A percentile compares a stretch with the other conserved stretches of the same genome.
Evolutionary conservation across 2,329 filamentous ascomycete species (phyloP).

Genomic region (Colletotrichum sp.): DNA sequence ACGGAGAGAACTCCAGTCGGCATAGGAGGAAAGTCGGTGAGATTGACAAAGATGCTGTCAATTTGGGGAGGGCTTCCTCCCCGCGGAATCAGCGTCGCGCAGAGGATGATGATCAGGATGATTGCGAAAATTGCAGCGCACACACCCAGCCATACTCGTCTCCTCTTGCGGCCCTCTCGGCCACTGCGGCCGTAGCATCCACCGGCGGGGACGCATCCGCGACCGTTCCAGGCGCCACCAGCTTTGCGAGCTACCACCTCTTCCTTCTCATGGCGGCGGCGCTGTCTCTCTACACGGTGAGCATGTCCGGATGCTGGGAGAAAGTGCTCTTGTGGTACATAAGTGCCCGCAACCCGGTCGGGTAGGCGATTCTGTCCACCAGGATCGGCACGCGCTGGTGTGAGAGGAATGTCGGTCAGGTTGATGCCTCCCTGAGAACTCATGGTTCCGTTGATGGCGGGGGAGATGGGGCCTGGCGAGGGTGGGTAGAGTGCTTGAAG

Average conservation of each 20-base stretch:
- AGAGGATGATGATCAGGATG: constrained; percentile 62
- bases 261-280: constrained; percentile 68
- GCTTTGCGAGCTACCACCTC: constrained; percentile 61
- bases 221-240: constrained; percentile 69
- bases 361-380: constrained; percentile 38
- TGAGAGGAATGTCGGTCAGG: constrained; percentile 64
- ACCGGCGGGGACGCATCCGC: constrained; percentile 65
- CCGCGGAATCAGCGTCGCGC: constrained; percentile 58
- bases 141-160: constrained; percentile 63
- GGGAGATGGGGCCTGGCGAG: constrained; percentile 67
- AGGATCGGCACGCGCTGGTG: constrained; percentile 38
- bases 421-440: constrained; percentile 65
- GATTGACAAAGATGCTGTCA: constrained; percentile 75
- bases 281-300: constrained; percentile 54
- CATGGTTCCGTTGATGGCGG: constrained; percentile 66
- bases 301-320: constrained; percentile 42
- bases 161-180: constrained; percentile 66
- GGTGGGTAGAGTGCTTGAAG: constrained; percentile 53
- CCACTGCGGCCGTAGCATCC: constrained; percentile 70
- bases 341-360: constrained; percentile 48
- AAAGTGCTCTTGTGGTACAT: constrained; percentile 48
- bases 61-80: constrained; percentile 18
- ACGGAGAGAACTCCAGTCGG: constrained; percentile 84
- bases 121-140: constrained; percentile 55
- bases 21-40: constrained; percentile 86